Base-by-base conservation (phyloP, 2,329 filamentous ascomycete genomes). In the Cytospora paraplurivora region DNA sequence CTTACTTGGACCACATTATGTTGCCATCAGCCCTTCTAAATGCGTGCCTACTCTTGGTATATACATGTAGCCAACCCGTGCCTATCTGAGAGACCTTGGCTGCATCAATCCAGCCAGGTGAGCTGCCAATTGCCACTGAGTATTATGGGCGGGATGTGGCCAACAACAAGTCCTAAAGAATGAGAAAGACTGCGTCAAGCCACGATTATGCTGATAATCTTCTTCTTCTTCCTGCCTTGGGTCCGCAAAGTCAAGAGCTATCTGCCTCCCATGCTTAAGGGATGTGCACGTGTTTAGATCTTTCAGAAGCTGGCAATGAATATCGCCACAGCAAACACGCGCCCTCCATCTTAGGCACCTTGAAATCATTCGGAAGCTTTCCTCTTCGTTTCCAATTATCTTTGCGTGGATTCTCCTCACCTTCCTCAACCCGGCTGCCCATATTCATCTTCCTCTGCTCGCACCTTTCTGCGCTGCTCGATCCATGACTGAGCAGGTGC, bases 291-390 rank as follows among this genome's bases (percentile, higher is more conserved):
- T 21, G 8, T 47, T 7, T 15, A 33, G 17, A 27, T 32, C 10
- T 7, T 4, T 49, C 37, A 17, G 44, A 51, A 21, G 62, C 27
- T 4, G 62, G 62, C 35, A 66, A 32, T 7, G 68, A 68, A 65
- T 72, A 74, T 56, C 72, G 67, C 72, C 72, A 74, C 44, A 74
- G 59, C 64, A 74, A 62, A 50, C 71, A 73, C 51, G 72, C 72
- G 50, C 71, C 72, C 64, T 71, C 69, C 17, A 74, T 55, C 61
- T 59, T 68, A 27, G 68, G 69, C 55, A 67, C 32, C 21, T 47
- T 56, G 7, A 53, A 34, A 10, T 37, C 38, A 37, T 44, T 54
- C 17, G 12, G 21, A 17, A 8, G 15, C 33, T 15, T 19, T 38
- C 11, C 62, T 62, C 62, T 62, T 37, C 58, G 64, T 60, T 57